Evolutionary conservation across 1,139 yeast species (phyloP).

Genomic region (Suhomyces choctaworum): DNA sequence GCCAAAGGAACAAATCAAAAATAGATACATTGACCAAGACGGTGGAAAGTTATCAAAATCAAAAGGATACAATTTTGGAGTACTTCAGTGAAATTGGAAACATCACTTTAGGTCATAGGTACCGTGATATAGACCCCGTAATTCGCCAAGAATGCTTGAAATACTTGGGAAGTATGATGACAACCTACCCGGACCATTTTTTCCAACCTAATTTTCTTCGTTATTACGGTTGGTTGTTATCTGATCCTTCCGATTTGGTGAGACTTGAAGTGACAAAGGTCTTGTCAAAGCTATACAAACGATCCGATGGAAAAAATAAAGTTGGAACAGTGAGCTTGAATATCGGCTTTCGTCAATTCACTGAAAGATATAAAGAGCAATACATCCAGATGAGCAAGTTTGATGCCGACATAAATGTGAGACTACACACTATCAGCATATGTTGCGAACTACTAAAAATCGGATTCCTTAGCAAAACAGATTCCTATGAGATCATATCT

Average conservation of each 20-base stretch:
- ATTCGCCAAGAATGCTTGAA: constrained; percentile 70
- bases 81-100: constrained; percentile 66
- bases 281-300: constrained; percentile 52
- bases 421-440: constrained; percentile 52
- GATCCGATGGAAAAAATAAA: constrained; percentile 16
- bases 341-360: constrained; percentile 63
- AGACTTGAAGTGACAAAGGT: constrained; percentile 65
- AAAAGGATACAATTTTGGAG: constrained; percentile 53
- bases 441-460: constrained; percentile 55
- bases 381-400: constrained; percentile 55
- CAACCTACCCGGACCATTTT: constrained; percentile 67
- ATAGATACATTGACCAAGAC: constrained; percentile 48
- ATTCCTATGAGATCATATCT: constrained; percentile 43
- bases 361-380: constrained; percentile 67
- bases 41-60: constrained; percentile 49
- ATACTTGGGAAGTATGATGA: constrained; percentile 67
- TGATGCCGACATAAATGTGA: constrained; percentile 46
- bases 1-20: constrained; percentile 28
- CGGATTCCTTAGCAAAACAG: constrained; percentile 65
- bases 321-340: constrained; percentile 18
- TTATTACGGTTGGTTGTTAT: constrained; percentile 80
- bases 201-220: constrained; percentile 69
- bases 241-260: constrained; percentile 65
- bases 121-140: constrained; percentile 73
- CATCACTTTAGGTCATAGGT: constrained; percentile 71